A percentile compares a stretch with the other conserved stretches of the same genome.
Conservation (phyloP, 768 basidiomycete genomes). For the Pholiota conissans region DNA sequence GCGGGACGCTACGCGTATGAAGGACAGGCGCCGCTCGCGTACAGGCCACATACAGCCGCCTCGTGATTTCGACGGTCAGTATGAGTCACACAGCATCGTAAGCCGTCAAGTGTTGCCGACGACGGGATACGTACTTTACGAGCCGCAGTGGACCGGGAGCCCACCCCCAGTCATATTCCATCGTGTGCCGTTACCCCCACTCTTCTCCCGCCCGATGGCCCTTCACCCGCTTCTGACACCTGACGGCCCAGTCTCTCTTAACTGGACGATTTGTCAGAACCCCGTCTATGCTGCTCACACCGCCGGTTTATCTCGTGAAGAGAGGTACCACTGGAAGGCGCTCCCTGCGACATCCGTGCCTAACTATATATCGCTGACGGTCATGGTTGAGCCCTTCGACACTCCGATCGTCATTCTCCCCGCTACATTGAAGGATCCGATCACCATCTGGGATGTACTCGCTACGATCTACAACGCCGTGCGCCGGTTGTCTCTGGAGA, state of each 20-base stretch:
- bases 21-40: neutral
- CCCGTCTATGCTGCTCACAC: neutral
- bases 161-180: constrained; percentile 18
- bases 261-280: constrained; percentile 5
- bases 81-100: constrained; percentile 12
- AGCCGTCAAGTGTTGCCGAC: constrained; percentile 10
- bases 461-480: constrained; percentile 13
- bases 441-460: constrained; percentile 21
- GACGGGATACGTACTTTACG: constrained; percentile 20
- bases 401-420: constrained; percentile 15
- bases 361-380: constrained; percentile 3
- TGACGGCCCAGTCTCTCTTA: neutral
- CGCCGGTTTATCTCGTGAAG: neutral
- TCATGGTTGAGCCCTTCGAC: constrained; percentile 16
- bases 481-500: constrained; percentile 9
- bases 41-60: neutral
- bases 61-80: neutral
- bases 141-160: constrained; percentile 21
- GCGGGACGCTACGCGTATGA: neutral
- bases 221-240: constrained; percentile 15
- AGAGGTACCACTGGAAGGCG: constrained; percentile 17
- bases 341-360: constrained; percentile 12
- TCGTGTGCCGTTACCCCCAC: constrained; percentile 16
- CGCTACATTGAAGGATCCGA: constrained; percentile 1
- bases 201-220: neutral